Conservation (phyloP, 805 yeast genomes). For the Nakazawaea ishiwadae region DNA sequence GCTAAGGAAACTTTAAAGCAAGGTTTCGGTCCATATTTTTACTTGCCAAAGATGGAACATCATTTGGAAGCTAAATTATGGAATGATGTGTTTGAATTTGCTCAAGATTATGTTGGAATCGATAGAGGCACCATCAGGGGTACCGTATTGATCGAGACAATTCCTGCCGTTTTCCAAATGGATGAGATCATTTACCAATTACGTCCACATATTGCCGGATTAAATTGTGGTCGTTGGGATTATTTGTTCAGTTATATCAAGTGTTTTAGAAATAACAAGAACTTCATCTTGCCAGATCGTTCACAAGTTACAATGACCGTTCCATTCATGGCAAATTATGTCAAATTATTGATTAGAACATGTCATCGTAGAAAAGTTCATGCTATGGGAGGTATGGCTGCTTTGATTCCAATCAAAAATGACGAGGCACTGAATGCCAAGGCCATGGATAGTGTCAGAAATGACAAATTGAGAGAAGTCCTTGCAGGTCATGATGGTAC, state of each 20-base stretch:
- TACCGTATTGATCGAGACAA: constrained; percentile 67
- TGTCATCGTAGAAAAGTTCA: constrained; percentile 71
- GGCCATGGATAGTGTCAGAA: constrained; percentile 65
- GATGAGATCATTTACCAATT: constrained; percentile 74
- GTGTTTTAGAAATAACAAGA: constrained; percentile 56
- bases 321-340: constrained; percentile 67
- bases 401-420: constrained; percentile 68
- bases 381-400: constrained; percentile 80
- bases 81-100: constrained; percentile 63
- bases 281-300: constrained; percentile 64
- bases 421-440: constrained; percentile 55
- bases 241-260: constrained; percentile 69
- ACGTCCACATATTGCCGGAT: constrained; percentile 65
- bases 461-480: constrained; percentile 65
- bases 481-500: constrained; percentile 70
- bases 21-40: constrained; percentile 69
- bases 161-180: constrained; percentile 73
- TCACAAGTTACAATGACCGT: constrained; percentile 64
- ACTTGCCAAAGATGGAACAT: constrained; percentile 74
- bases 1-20: constrained; percentile 51
- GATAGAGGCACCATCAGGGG: constrained; percentile 70
- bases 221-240: constrained; percentile 78
- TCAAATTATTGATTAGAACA: constrained; percentile 59
- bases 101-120: constrained; percentile 60
- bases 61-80: constrained; percentile 72